Evolutionary conservation across 192 early-diverging fungal genomes (phyloP), one percentile per base, ranked within the genome.

Genomic region (Lunasporangiospora selenospora): DNA sequence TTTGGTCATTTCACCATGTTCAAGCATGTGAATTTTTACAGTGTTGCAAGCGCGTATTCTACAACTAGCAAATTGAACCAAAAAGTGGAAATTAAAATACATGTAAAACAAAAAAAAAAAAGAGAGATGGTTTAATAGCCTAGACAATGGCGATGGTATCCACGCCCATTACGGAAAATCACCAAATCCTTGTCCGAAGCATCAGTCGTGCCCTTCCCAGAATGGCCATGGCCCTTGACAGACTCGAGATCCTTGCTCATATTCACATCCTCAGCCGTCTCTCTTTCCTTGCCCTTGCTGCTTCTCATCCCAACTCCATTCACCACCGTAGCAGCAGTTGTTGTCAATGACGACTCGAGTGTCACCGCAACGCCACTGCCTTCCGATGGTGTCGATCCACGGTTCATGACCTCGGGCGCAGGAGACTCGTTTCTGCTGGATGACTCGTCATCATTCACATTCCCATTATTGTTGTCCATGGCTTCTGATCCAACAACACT

Each of bases 151-250:
- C 67, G 77, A 66, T 85, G 83, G 37, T 78, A 85, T 38, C 79
- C 81, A 58, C 83, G 83, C 12, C 81, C 83, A 58, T 81, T 83
- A 18, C 80, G 77, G 60, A 83, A 85, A 13, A 85, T 45, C 23
- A 83, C 18, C 16, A 81, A 40, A 23, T 79, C 79, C 47, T 65
- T 81, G 48, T 77, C 65, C 40, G 53, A 51, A 37, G n/a, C 21
- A 10, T 31, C 55, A 31, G 19, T 34, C 33, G 41, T 53, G 30
- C 26, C 16, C 13, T 27, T 48, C 52, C 29, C 33, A 19, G 30
- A 24, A n/a, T n/a, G n/a, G n/a, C n/a, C 10, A 26, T 23, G 9
- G 15, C 1, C 15, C 11, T 1, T 27, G 45, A 47, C 1, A 27
- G 29, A 47, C 8, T 47, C 45, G 45, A 1, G n/a, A n/a, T n/a